Evolutionary conservation across 805 yeast species (phyloP).

Genomic region (Candida krabiensis): DNA sequence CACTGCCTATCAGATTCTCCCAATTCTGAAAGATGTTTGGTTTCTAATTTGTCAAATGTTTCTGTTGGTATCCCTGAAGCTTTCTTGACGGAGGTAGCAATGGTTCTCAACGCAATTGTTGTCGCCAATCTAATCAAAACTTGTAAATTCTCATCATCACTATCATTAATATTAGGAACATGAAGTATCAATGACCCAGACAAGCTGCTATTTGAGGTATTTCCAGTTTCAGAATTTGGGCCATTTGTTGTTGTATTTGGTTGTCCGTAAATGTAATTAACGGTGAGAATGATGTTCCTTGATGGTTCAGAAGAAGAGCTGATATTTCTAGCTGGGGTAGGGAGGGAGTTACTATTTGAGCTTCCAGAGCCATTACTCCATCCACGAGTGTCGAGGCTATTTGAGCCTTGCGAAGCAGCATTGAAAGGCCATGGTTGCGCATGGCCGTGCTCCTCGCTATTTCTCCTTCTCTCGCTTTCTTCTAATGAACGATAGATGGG

Average conservation of each 20-base stretch:
- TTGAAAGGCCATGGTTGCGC: conserved; percentile 5
- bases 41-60: conserved; percentile 51
- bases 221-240: conserved; percentile 28
- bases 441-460: conserved; percentile 3
- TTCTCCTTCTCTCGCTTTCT: conserved; percentile 8
- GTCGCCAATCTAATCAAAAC: conserved; percentile 67
- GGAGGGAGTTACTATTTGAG: neutral
- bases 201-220: conserved; percentile 18
- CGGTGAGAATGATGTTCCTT: conserved; percentile 40
- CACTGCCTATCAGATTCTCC: conserved; percentile 40
- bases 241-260: conserved; percentile 18
- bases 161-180: conserved; percentile 62
- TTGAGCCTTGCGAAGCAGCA: neutral
- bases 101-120: conserved; percentile 64
- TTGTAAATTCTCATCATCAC: conserved; percentile 60
- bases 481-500: conserved; percentile 27
- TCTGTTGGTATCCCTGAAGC: conserved; percentile 54
- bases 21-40: conserved; percentile 32
- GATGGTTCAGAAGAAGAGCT: conserved; percentile 22
- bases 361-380: neutral
- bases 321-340: neutral
- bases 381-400: neutral
- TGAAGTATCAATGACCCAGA: conserved; percentile 63
- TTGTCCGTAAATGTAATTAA: conserved; percentile 37
- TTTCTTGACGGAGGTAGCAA: conserved; percentile 48